These are phyloP conservation scores for Cryphonectria parasitica DNA, from an alignment of 2,329 filamentous ascomycete species.

Conservation along the genomic window DNA sequence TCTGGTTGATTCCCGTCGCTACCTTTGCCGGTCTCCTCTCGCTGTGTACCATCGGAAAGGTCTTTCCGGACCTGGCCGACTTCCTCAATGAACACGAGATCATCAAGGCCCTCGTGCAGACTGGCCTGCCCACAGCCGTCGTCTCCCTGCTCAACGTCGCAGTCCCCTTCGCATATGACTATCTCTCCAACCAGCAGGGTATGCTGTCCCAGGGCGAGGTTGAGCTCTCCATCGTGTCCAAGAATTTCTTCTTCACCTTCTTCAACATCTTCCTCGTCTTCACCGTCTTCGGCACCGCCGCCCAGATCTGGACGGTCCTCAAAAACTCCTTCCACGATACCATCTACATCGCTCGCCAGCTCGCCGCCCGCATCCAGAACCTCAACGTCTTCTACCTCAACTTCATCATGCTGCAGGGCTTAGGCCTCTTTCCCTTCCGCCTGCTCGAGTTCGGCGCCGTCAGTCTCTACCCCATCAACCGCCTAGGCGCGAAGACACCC, in stretches of 20 bases:
- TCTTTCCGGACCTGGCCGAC: constrained; percentile 71
- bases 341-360: constrained; percentile 71
- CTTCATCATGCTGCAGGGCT: constrained; percentile 88
- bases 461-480: constrained; percentile 77
- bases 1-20: constrained; percentile 86
- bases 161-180: constrained; percentile 94
- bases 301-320: constrained; percentile 73
- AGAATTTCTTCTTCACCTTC: constrained; percentile 99
- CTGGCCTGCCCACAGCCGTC: constrained; percentile 82
- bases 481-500: constrained; percentile 81
- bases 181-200: constrained; percentile 86
- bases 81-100: constrained; percentile 70
- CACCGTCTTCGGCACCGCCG: constrained; percentile 82
- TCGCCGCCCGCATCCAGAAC: constrained; percentile 75
- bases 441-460: constrained; percentile 89
- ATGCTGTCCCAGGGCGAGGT: constrained; percentile 95
- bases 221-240: constrained; percentile 91
- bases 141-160: constrained; percentile 86
- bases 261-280: constrained; percentile 99
- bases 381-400: constrained; percentile 88
- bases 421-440: constrained; percentile 93
- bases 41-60: constrained; percentile 75
- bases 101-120: constrained; percentile 78
- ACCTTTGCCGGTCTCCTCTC: constrained; percentile 80
- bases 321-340: constrained; percentile 78